Evolutionary conservation across 2,329 filamentous ascomycete species (phyloP), one percentile per base, ranked within the genome.

Genomic region (Nemania bipapillata): DNA sequence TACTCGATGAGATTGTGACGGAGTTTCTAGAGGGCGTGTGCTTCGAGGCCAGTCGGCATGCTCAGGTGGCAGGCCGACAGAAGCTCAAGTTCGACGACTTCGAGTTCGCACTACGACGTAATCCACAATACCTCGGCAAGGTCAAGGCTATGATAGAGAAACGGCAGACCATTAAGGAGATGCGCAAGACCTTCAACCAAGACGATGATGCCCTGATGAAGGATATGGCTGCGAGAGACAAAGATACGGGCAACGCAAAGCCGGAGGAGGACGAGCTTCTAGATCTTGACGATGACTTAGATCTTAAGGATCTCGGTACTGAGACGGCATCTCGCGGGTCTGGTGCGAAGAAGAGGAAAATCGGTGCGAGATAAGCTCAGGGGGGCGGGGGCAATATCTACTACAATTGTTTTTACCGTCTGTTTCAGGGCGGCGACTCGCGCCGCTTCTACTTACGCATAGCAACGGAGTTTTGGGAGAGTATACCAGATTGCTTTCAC

Each of bases 1-100:
- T 95, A 59, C 90, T 98, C 58, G 96, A 98, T 84, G 94, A 97
- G 82, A 95, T 98, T 74, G 89, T 97, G 69, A 97, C 94, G 70
- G 96, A 98, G 83, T 97, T 97, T 84, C 93, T 98, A 79, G 93
- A 97, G 79, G 93, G 96, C 79, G 90, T 96, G 63, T 95, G 92
- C 81, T 96, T 97, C 83, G 91, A 93, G 78, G 95, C 96, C 3
- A 93, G 94, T 4, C 89, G 92, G 52, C 90, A 91, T 61, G 96
- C 96, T 0, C 90, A 92, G 79, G 93, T 97, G 80, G 90, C 92
- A 2, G 91, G 94, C 0, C 92, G 96, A 1, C 93, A 97, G 76
- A 99, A 99, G 83, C 94, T 99, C 82, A 99, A 99, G 80, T 92
- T 97, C 76, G 95, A 97, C 77, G 96, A 99, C 81, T 97, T 99